Conservation (phyloP, 1,284 basidiomycete species). For the Rhizoctonia solani region DNA sequence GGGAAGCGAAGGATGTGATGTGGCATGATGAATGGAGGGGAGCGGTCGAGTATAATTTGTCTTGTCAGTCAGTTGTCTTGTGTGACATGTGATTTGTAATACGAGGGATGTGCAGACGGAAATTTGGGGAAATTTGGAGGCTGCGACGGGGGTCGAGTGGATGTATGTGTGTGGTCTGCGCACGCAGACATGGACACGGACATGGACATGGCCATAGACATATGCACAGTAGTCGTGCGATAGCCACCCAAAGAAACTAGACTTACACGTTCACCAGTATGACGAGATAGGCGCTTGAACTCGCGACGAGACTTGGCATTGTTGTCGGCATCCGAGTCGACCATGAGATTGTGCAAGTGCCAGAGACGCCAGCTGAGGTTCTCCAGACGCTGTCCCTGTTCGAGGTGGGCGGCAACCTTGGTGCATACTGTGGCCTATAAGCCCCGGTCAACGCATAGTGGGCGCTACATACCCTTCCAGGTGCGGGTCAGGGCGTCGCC, state of each 20-base stretch:
- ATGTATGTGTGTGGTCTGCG: too few relatives aligned
- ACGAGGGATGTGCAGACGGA: conserved; percentile 25
- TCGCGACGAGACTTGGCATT: conserved; percentile 82
- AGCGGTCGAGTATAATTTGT: conserved; percentile 7
- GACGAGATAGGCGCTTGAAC: conserved; percentile 81
- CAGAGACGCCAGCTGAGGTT: conserved; percentile 85
- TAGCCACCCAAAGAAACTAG: neutral
- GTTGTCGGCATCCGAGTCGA: conserved; percentile 63
- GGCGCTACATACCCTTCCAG: conserved; percentile 60
- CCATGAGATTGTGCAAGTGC: conserved; percentile 85
- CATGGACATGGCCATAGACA: too few relatives aligned
- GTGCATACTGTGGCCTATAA: conserved; percentile 47
- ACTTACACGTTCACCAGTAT: conserved; percentile 77
- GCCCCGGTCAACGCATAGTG: neutral
- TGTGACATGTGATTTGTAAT: conserved; percentile 34
- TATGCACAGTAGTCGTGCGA: too few relatives aligned
- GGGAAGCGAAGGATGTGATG: conserved; percentile 1
- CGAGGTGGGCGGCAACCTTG: conserved; percentile 69
- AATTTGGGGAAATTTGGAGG: conserved; percentile 29
- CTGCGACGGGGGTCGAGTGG: neutral
- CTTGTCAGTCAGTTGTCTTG: conserved; percentile 22
- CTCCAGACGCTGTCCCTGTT: conserved; percentile 77
- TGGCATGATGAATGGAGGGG: conserved; percentile 11
- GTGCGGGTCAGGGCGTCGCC: conserved; percentile 80
- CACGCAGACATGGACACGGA: too few relatives aligned